phyloP scores from a whole-genome alignment of 2,329 filamentous ascomycete species.

The Myriosclerotinia scirpicola region DNA sequence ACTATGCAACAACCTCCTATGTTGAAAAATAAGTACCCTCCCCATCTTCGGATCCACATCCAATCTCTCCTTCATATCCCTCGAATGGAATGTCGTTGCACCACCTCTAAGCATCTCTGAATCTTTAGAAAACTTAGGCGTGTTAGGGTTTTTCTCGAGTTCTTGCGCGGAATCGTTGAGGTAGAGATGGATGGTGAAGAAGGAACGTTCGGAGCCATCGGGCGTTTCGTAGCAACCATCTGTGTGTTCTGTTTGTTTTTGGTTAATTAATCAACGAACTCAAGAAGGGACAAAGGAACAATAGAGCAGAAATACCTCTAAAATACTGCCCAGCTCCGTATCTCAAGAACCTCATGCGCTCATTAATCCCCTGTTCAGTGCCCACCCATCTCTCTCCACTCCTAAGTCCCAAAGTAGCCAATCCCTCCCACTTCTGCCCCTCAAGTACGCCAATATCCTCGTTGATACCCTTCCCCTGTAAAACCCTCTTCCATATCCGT shows the following conservation, averaged over 20 bases:
- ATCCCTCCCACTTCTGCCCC: slow-evolving; percentile 31
- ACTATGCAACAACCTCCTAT: slow-evolving; percentile 51
- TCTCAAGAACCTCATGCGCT: slow-evolving; percentile 72
- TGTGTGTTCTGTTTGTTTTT: slow-evolving; percentile 1
- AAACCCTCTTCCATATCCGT: slow-evolving; percentile 62
- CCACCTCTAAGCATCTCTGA: slow-evolving; percentile 40
- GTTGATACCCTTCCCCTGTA: slow-evolving; percentile 46
- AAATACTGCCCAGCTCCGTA: slow-evolving; percentile 75
- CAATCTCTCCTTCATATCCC: slow-evolving; percentile 45
- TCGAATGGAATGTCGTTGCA: slow-evolving; percentile 55
- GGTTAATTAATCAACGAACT: neutral
- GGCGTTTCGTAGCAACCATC: slow-evolving; percentile 51
- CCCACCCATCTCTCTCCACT: slow-evolving; percentile 30
- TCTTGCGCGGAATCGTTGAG: slow-evolving; percentile 51
- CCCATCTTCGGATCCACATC: slow-evolving; percentile 58
- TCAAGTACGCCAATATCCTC: slow-evolving; percentile 45
- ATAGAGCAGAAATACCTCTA: slow-evolving; percentile 41
- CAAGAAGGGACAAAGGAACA: slow-evolving; percentile 26
- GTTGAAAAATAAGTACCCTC: slow-evolving; percentile 61
- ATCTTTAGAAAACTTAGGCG: neutral
- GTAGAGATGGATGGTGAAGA: slow-evolving; percentile 58
- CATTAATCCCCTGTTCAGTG: slow-evolving; percentile 55
- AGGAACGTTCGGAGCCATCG: slow-evolving; percentile 35
- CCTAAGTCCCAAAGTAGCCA: slow-evolving; percentile 41
- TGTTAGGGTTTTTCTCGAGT: slow-evolving; percentile 36